These are phyloP conservation scores for Monosporascus cannonballus DNA, from an alignment of 2,329 filamentous ascomycete genomes.

Conservation along the genomic window DNA sequence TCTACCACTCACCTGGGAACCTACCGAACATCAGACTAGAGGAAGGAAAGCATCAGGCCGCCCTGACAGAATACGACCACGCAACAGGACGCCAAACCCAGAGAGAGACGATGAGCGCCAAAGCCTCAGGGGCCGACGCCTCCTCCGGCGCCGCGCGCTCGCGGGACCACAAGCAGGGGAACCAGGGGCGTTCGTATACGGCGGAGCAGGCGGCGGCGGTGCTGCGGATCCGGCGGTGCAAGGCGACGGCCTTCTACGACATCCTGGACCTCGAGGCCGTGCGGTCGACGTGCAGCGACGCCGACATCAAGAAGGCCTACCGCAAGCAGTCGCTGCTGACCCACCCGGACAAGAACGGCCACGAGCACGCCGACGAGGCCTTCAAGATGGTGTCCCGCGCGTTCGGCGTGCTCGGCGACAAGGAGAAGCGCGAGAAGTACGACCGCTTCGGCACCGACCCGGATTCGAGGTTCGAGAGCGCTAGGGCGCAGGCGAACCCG, in stretches of 20 bases:
- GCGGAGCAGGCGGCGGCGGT: constrained; percentile 89
- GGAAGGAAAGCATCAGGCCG: background rate
- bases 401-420: constrained; percentile 87
- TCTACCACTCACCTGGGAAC: background rate
- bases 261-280: constrained; percentile 71
- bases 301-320: constrained; percentile 96
- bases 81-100: background rate
- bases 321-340: constrained; percentile 89
- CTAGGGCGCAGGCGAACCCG: constrained; percentile 50
- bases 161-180: constrained; percentile 70
- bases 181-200: constrained; percentile 73
- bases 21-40: too few species aligned
- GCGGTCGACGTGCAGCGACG: constrained; percentile 61
- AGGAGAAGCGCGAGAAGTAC: constrained; percentile 85
- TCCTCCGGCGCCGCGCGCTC: constrained; percentile 35
- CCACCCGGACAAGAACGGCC: constrained; percentile 98
- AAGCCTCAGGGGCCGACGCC: constrained; percentile 48
- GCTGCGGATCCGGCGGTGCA: constrained; percentile 78
- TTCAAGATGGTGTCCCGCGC: constrained; percentile 97
- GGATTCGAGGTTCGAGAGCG: constrained; percentile 73
- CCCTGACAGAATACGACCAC: background rate
- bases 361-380: constrained; percentile 90
- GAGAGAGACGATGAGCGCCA: constrained; percentile 38
- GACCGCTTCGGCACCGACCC: constrained; percentile 90
- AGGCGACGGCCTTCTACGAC: constrained; percentile 87